A percentile compares a stretch with the other conserved stretches of the same genome.
Conservation (phyloP, 805 yeast genomes). For the Saccharomycopsis amapae region DNA sequence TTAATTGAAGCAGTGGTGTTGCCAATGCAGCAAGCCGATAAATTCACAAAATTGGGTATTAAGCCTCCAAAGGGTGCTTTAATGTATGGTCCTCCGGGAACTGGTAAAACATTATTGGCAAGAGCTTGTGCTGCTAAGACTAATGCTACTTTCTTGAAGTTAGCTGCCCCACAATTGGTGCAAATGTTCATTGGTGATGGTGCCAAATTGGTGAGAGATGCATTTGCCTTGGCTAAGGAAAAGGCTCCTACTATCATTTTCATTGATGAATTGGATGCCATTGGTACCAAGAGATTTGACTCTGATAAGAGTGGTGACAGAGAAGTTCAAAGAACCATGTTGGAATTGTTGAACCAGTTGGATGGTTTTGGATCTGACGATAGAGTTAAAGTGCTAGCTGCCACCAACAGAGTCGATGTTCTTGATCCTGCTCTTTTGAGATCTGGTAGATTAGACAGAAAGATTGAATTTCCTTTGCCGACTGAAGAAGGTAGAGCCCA, state of each 20-base stretch:
- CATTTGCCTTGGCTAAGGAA: slow-evolving; percentile 94
- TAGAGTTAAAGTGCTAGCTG: slow-evolving; percentile 94
- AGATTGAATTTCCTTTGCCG: slow-evolving; percentile 96
- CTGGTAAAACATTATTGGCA: slow-evolving; percentile 95
- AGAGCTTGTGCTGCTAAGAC: slow-evolving; percentile 99
- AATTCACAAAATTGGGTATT: slow-evolving; percentile 88
- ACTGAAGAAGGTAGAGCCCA: slow-evolving; percentile 97
- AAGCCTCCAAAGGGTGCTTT: slow-evolving; percentile 98
- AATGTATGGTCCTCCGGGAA: slow-evolving; percentile 99
- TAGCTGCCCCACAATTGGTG: slow-evolving; percentile 97
- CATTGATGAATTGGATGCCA: slow-evolving; percentile 97
- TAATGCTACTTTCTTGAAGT: slow-evolving; percentile 90
- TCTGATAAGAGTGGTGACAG: slow-evolving; percentile 97
- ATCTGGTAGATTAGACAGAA: slow-evolving; percentile 96
- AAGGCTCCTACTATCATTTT: slow-evolving; percentile 97
- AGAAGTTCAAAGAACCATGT: slow-evolving; percentile 98
- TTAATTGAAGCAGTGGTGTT: slow-evolving; percentile 96
- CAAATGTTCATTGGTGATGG: slow-evolving; percentile 99
- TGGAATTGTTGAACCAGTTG: slow-evolving; percentile 91
- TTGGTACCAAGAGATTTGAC: slow-evolving; percentile 97
- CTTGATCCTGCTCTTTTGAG: slow-evolving; percentile 97
- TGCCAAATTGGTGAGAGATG: slow-evolving; percentile 94
- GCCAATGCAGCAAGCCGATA: slow-evolving; percentile 98
- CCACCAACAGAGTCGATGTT: slow-evolving; percentile 96
- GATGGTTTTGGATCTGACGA: slow-evolving; percentile 98